phyloP scores from a whole-genome alignment of 306 rosid genomes.

The Luffa aegyptiaca region DNA sequence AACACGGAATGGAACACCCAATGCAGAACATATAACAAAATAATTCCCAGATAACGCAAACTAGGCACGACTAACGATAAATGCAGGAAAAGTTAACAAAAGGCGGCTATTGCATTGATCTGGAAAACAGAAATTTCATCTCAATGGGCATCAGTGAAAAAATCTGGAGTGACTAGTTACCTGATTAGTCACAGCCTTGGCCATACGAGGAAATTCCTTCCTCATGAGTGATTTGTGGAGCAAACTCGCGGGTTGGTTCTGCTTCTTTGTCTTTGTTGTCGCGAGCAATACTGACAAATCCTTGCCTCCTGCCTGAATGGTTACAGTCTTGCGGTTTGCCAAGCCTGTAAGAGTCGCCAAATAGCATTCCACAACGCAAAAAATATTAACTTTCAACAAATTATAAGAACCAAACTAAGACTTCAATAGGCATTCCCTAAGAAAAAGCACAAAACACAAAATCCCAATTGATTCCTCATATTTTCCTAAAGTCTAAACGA shows the following conservation, averaged over 20 bases:
- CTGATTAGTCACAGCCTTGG: slow-evolving; percentile 67
- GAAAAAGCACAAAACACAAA: neutral
- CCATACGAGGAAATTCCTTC: slow-evolving; percentile 67
- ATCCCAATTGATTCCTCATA: neutral
- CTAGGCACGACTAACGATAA: neutral
- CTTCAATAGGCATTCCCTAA: no score
- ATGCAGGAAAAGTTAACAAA: neutral
- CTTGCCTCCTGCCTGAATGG: slow-evolving; percentile 50
- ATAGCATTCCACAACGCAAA: neutral
- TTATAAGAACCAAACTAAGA: neutral
- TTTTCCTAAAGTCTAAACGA: neutral
- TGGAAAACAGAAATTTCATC: neutral
- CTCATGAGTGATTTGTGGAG: slow-evolving; percentile 62
- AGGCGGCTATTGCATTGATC: no score
- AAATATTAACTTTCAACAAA: neutral
- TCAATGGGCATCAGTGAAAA: neutral
- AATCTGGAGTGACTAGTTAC: slow-evolving; percentile 10
- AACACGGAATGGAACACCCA: neutral
- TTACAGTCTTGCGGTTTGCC: slow-evolving; percentile 74
- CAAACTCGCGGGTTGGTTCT: slow-evolving; percentile 50
- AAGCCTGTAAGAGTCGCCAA: slow-evolving; percentile 29
- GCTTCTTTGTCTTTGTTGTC: slow-evolving; percentile 68
- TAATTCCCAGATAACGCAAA: neutral
- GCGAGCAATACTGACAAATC: slow-evolving; percentile 58
- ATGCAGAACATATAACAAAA: neutral